Conservation (phyloP, 1,284 basidiomycete species). For the Ceratobasidium papillatum region DNA sequence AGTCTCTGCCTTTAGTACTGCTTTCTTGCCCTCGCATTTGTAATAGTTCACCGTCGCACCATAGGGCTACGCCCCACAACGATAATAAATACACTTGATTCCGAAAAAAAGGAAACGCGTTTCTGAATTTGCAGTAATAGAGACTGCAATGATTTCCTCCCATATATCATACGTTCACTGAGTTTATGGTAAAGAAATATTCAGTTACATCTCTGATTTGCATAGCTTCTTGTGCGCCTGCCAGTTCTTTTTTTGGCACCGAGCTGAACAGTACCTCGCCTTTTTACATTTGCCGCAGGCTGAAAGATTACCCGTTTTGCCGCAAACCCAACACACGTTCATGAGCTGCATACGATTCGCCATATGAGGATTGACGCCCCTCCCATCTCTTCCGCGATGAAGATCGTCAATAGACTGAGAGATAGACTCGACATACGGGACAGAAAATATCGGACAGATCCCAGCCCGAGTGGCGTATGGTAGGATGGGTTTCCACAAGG, state of each 20-base stretch:
- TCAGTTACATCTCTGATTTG: neutral
- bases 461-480: constrained; percentile 8
- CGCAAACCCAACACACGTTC: constrained; percentile 49
- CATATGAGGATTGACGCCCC: neutral
- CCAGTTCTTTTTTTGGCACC: constrained; percentile 60
- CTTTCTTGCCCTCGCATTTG: too few relatives aligned
- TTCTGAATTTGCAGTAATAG: too few relatives aligned
- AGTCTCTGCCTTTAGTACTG: too few relatives aligned
- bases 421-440: constrained; percentile 8
- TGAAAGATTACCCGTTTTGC: constrained; percentile 46
- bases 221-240: constrained; percentile 54
- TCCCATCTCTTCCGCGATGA: constrained; percentile 14
- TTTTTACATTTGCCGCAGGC: constrained; percentile 55
- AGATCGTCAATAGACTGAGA: constrained; percentile 38
- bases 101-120: too few relatives aligned
- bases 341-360: neutral
- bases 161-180: too few relatives aligned
- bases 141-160: too few relatives aligned
- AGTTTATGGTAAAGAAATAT: too few relatives aligned
- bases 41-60: too few relatives aligned
- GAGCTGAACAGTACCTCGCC: constrained; percentile 56
- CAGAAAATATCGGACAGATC: constrained; percentile 10
- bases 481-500: neutral
- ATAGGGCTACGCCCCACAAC: too few relatives aligned
- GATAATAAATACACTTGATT: too few relatives aligned